Evolutionary conservation across 163 green algal species (phyloP).

Genomic region (Volvox carteri): DNA sequence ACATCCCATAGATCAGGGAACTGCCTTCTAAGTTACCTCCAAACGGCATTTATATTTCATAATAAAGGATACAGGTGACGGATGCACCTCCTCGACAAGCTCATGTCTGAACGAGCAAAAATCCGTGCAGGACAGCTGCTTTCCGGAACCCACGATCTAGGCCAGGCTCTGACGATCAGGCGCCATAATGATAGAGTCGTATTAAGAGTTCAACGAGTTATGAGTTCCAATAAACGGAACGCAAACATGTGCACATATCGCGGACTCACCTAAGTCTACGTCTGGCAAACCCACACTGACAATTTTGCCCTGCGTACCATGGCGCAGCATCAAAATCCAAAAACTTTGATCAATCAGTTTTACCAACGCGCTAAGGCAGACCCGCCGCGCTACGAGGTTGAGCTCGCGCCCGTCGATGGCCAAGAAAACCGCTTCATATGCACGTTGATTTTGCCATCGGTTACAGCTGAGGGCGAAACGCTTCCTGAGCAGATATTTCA

Average conservation of each 20-base stretch:
- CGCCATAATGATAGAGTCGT: no score
- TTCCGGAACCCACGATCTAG: not conserved
- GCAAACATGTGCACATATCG: no score
- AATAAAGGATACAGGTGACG: no score
- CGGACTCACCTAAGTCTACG: no score
- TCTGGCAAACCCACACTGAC: no score
- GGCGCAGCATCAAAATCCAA: slow-evolving; percentile 38
- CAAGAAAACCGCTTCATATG: slow-evolving; percentile 18
- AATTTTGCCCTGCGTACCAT: not conserved
- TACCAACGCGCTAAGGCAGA: slow-evolving; percentile 33
- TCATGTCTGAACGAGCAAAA: no score
- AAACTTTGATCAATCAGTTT: slow-evolving; percentile 37
- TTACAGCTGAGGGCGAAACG: slow-evolving; percentile 5
- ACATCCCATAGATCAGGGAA: no score
- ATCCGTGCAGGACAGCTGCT: not conserved
- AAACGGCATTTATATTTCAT: no score
- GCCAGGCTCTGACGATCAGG: not conserved
- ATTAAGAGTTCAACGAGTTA: no score
- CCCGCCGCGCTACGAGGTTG: not conserved
- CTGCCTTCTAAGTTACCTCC: no score
- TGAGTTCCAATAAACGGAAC: no score
- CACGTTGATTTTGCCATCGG: slow-evolving; percentile 4
- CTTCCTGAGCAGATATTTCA: slow-evolving; percentile 20
- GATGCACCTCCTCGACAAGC: no score
- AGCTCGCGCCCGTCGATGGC: not conserved